phyloP scores from a whole-genome alignment of 768 basidiomycete species.

The Suillus subluteus region DNA sequence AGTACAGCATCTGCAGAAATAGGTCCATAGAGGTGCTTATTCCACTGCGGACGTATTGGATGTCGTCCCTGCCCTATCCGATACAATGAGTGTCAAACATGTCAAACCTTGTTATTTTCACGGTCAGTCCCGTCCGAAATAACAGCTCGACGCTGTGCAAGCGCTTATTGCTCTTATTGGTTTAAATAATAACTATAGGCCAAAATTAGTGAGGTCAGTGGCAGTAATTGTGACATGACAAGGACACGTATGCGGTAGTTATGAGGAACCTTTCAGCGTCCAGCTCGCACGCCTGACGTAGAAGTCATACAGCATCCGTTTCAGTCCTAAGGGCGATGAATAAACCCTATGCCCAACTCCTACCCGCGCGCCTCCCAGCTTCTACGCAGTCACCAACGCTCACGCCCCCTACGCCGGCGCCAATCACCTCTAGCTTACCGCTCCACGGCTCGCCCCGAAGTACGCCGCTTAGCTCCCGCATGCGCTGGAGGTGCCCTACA shows the following conservation, averaged over 20 bases:
- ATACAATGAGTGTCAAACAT: neutral
- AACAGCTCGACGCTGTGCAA: neutral
- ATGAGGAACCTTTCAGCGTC: neutral
- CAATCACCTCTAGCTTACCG: constrained; percentile 63
- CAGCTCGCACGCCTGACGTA: neutral
- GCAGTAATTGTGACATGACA: neutral
- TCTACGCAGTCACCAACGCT: constrained; percentile 87
- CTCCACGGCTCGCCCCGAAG: constrained; percentile 47
- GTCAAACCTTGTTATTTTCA: neutral
- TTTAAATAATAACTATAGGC: neutral
- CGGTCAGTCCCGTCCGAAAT: neutral
- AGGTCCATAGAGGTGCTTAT: neutral
- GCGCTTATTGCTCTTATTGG: neutral
- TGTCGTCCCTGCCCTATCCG: neutral
- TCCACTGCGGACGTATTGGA: neutral
- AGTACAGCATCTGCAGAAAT: constrained; percentile 1
- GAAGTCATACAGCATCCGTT: neutral
- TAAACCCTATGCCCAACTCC: constrained; percentile 37
- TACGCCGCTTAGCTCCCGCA: constrained; percentile 57
- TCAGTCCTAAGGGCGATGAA: neutral
- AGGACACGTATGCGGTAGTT: neutral
- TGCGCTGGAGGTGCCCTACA: constrained; percentile 72
- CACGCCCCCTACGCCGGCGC: constrained; percentile 87
- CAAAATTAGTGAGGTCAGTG: neutral
- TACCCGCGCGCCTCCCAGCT: constrained; percentile 64